A percentile compares a stretch with the other conserved stretches of the same genome.
phyloP scores from a whole-genome alignment of 2,329 filamentous ascomycete genomes.

The Penicillium sp. region DNA sequence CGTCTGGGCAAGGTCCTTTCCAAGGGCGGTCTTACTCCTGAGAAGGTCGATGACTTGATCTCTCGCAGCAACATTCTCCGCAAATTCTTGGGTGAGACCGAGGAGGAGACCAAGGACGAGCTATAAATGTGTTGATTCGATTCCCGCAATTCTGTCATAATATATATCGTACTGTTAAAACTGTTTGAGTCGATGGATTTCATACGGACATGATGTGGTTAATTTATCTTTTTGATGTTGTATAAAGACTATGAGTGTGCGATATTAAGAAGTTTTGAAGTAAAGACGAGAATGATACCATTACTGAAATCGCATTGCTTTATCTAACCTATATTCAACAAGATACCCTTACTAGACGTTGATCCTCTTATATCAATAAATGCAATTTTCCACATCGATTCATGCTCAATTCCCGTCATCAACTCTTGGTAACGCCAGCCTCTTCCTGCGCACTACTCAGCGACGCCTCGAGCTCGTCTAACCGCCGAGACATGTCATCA shows the following conservation, averaged over 20 bases:
- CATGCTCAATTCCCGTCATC: too few relatives aligned
- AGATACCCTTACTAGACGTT: too few relatives aligned
- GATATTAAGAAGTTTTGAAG: neutral
- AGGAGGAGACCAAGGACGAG: conserved; percentile 62
- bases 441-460: conserved; percentile 54
- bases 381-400: neutral
- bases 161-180: conserved; percentile 17
- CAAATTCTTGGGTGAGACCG: conserved; percentile 64
- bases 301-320: neutral
- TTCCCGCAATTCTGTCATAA: conserved; percentile 15
- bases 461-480: conserved; percentile 77
- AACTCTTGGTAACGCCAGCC: conserved; percentile 23
- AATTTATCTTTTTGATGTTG: neutral
- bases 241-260: neutral
- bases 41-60: conserved; percentile 85
- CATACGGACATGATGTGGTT: neutral
- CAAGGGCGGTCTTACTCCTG: conserved; percentile 78
- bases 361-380: too few relatives aligned
- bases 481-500: conserved; percentile 85
- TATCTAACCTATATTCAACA: too few relatives aligned
- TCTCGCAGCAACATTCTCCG: conserved; percentile 83
- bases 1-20: conserved; percentile 74
- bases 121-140: conserved; percentile 47
- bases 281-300: conserved; percentile 3
- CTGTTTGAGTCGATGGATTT: neutral